Evolutionary conservation across 768 basidiomycete genomes (phyloP), one percentile per base, ranked within the genome.

Genomic region (Hysterangium stoloniferum): DNA sequence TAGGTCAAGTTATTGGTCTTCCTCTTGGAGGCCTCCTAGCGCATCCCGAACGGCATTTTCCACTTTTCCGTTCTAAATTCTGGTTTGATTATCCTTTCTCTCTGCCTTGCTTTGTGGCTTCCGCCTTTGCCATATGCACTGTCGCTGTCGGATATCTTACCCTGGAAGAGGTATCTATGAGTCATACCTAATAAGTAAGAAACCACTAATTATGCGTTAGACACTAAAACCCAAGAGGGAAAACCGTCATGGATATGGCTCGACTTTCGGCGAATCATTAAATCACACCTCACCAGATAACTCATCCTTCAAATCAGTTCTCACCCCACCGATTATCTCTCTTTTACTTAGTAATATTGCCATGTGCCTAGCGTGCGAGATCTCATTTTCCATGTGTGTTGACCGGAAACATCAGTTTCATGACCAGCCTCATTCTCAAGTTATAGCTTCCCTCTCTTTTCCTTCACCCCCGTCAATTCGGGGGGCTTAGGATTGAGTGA

Each of bases 71-170:
- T n/a, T 34, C 45, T 8, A 47, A 22, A 17, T 56, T 56, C 37
- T 56, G 55, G 55, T 28, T 32, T 22, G 47, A 48, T 15, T 54
- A 56, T 43, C 58, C 59, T 1, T 61, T 57, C 38, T 48, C 56
- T 20, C 54, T 61, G 12, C 57, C 60, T 3, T 61, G 59, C 36
- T 55, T 58, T 41, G 36, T 61, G 25, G 52, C 59, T 9, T 38
- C 56, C 11, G 24, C 27, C 1, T 42, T 60, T 45, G 56, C 57
- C 12, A 4, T 57, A 11, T 31, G 33, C 24, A 48, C 52, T 3
- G 43, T 60, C 22, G 40, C 54, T 7, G 20, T 56, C 12, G 54
- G 53, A 7, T 51, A 41, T 31, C 53, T 60, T 33, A 51, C 55
- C 36, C 33, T 62, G 8, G 50, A 62, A 31, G 60, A 61, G 58